Percentiles rank a stretch among this genome's conserved stretches.
Evolutionary conservation across 108 stramenopile species (phyloP).

Genomic region (Mayamaea pseudoterrestris): DNA sequence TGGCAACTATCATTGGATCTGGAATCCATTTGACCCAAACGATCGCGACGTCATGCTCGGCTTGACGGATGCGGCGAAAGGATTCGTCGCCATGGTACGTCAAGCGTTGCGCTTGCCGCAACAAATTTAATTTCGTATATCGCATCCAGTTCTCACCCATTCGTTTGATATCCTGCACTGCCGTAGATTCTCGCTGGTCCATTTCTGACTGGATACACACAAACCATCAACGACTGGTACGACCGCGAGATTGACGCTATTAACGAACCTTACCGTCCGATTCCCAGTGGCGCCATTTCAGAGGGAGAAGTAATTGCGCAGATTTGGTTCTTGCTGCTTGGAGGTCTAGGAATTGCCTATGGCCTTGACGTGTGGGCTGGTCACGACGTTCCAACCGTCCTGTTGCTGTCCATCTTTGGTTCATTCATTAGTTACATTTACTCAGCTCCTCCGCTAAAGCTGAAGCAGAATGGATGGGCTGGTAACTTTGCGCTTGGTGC

Average conservation of each 20-base stretch:
- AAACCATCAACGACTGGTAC: constrained; percentile 99
- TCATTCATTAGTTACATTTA: constrained; percentile 95
- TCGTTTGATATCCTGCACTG: too few species aligned
- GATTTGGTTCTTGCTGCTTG: constrained; percentile 85
- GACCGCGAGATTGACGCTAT: constrained; percentile 97
- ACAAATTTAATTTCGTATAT: too few species aligned
- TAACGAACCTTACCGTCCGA: constrained; percentile 95
- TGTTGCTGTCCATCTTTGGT: constrained; percentile 77
- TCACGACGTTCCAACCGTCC: constrained; percentile 78
- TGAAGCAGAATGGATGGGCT: constrained; percentile 94
- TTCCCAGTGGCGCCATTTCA: constrained; percentile 84
- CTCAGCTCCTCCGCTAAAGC: constrained; percentile 90
- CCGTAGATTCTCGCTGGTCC: constrained; percentile 90
- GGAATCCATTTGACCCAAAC: constrained; percentile 88
- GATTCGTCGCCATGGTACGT: constrained; percentile 78
- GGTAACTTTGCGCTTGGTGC: constrained; percentile 91
- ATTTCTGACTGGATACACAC: constrained; percentile 91
- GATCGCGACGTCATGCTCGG: constrained; percentile 70
- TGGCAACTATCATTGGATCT: constrained; percentile 97
- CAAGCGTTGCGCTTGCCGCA: too few species aligned
- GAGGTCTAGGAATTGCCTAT: constrained; percentile 83
- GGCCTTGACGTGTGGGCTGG: constrained; percentile 87
- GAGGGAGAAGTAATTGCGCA: constrained; percentile 87
- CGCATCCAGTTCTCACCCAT: too few species aligned
- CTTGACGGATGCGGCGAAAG: constrained; percentile 76